phyloP scores from a whole-genome alignment of 2,329 filamentous ascomycete genomes.

The Fusarium newnesense region DNA sequence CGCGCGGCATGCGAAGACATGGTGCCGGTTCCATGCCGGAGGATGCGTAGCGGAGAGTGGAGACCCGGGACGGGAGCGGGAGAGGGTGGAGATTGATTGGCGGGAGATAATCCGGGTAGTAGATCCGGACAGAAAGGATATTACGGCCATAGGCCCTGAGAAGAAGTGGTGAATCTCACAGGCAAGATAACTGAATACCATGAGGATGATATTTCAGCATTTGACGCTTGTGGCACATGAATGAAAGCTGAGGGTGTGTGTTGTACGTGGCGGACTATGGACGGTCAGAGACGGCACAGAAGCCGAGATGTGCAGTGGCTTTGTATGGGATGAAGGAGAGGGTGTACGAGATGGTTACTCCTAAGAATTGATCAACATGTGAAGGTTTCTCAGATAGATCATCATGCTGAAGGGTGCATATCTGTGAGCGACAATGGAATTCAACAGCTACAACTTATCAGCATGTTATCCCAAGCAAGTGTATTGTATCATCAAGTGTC shows the following conservation, averaged over 20 bases:
- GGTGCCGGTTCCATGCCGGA: constrained; percentile 55
- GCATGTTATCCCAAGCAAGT: background rate
- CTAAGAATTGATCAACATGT: background rate
- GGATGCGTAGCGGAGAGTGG: constrained; percentile 26
- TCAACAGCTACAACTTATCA: background rate
- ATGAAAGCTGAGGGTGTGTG: constrained; percentile 19
- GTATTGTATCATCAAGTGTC: background rate
- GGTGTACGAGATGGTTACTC: constrained; percentile 24
- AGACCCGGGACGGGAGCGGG: constrained; percentile 9
- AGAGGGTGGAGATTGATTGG: constrained; percentile 46
- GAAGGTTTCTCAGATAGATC: background rate
- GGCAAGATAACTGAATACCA: background rate
- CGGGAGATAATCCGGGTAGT: constrained; percentile 44
- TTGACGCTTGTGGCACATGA: constrained; percentile 8
- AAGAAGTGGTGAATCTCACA: constrained; percentile 19
- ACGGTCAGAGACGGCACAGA: constrained; percentile 33
- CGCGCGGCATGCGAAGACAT: constrained; percentile 49
- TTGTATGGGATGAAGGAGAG: constrained; percentile 16
- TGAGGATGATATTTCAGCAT: background rate
- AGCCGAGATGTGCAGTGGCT: constrained; percentile 22
- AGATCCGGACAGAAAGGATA: constrained; percentile 45
- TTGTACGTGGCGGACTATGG: constrained; percentile 25
- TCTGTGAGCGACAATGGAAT: background rate
- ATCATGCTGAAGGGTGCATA: background rate
- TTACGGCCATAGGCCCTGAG: constrained; percentile 34